Evolutionary conservation across 306 rosid species (phyloP).

Genomic region (Trifolium subterraneum): DNA sequence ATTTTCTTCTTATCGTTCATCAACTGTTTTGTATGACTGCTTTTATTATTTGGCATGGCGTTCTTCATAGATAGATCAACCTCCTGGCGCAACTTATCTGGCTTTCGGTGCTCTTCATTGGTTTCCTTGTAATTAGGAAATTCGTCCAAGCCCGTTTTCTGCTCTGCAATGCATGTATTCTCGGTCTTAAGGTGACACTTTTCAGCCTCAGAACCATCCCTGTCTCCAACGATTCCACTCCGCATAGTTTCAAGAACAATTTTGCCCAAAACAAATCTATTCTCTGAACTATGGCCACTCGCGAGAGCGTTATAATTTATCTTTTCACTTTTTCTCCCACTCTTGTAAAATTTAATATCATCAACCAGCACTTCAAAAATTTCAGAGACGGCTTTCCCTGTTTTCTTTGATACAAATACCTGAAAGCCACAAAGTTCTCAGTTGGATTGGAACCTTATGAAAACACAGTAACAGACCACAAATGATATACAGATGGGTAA

Average conservation of each 20-base stretch:
- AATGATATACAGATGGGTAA: slow-evolving; percentile 23
- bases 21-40: slow-evolving; percentile 26
- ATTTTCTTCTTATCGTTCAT: slow-evolving; percentile 34
- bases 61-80: slow-evolving; percentile 39
- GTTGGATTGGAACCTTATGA: slow-evolving; percentile 36
- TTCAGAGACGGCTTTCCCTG: slow-evolving; percentile 51
- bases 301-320: slow-evolving; percentile 63
- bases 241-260: slow-evolving; percentile 76
- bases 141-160: slow-evolving; percentile 27
- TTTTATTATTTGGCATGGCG: slow-evolving; percentile 28
- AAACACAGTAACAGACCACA: slow-evolving; percentile 36
- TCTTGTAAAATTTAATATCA: slow-evolving; percentile 49
- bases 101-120: slow-evolving; percentile 30
- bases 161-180: slow-evolving; percentile 39
- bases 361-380: slow-evolving; percentile 58
- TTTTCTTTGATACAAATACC: slow-evolving; percentile 68
- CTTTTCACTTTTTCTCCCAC: slow-evolving; percentile 50
- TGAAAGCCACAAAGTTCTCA: slow-evolving; percentile 49
- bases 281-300: slow-evolving; percentile 61
- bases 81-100: slow-evolving; percentile 29
- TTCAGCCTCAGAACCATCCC: slow-evolving; percentile 48
- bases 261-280: slow-evolving; percentile 75
- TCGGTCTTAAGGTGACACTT: slow-evolving; percentile 36
- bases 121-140: slow-evolving; percentile 38
- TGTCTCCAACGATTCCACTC: slow-evolving; percentile 43